phyloP scores from a whole-genome alignment of 192 early-diverging fungal species.

The Coemansia javaensis region DNA sequence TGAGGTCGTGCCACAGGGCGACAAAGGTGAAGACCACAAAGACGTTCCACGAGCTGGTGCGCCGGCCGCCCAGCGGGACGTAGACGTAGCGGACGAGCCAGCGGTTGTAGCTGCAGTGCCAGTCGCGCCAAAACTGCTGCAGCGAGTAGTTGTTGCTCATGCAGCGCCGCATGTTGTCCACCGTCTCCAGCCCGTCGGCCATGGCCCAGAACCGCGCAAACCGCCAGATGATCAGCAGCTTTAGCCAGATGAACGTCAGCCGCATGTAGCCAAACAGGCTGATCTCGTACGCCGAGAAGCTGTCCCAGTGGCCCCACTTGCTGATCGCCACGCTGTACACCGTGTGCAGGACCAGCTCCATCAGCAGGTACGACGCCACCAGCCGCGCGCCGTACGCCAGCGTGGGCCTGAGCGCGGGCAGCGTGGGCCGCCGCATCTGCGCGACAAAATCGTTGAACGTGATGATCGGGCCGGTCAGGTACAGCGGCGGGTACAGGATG shows the following conservation, averaged over 20 bases:
- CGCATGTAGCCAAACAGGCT: constrained; percentile 85
- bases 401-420: constrained; percentile 3
- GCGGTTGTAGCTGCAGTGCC: constrained; percentile 91
- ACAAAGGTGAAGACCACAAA: constrained; percentile 94
- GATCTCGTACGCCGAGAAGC: constrained; percentile 74
- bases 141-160: constrained; percentile 95
- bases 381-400: constrained; percentile 68
- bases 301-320: constrained; percentile 79
- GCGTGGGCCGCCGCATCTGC: constrained; percentile 63
- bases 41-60: constrained; percentile 67
- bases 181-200: constrained; percentile 79
- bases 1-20: constrained; percentile 95
- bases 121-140: constrained; percentile 91
- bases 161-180: constrained; percentile 96
- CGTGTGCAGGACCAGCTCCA: constrained; percentile 87
- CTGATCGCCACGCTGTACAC: constrained; percentile 89
- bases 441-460: constrained; percentile 89
- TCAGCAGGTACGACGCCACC: constrained; percentile 56
- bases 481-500: constrained; percentile 85
- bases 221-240: constrained; percentile 93
- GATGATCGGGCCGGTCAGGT: constrained; percentile 91
- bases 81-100: constrained; percentile 89
- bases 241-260: constrained; percentile 90
- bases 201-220: constrained; percentile 96
- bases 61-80: constrained; percentile 82